These are phyloP conservation scores for Calonectria pseudoturangicola DNA, from an alignment of 2,329 filamentous ascomycete species.

Conservation along the genomic window DNA sequence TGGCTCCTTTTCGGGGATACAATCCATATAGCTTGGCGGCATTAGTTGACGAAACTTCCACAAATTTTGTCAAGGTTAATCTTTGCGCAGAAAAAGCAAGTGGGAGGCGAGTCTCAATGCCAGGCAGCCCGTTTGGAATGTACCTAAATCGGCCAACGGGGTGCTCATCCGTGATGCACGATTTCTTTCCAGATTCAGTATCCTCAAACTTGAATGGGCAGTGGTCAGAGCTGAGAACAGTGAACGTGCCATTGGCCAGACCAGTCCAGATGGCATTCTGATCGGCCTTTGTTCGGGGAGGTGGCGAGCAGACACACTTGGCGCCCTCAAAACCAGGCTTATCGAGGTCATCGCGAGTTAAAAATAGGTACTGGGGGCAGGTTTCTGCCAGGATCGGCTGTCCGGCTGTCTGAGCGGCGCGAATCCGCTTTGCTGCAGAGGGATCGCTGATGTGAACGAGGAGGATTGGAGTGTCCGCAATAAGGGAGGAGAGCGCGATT, in stretches of 20 bases:
- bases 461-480: slow-evolving; percentile 1
- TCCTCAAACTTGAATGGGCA: slow-evolving; percentile 3
- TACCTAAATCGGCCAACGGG: background rate
- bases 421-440: background rate
- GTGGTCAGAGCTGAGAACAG: slow-evolving; percentile 5
- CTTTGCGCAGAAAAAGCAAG: background rate
- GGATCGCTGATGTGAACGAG: slow-evolving; percentile 4
- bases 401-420: background rate
- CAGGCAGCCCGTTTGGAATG: slow-evolving; percentile 3
- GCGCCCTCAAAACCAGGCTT: slow-evolving; percentile 72
- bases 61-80: slow-evolving; percentile 14
- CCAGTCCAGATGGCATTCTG: background rate
- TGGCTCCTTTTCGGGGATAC: slow-evolving; percentile 33
- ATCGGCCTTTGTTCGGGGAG: slow-evolving; percentile 56
- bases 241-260: slow-evolving; percentile 3
- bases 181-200: background rate
- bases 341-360: slow-evolving; percentile 70
- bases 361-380: slow-evolving; percentile 73
- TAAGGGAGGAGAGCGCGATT: background rate
- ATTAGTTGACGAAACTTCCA: slow-evolving; percentile 29
- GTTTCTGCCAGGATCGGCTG: slow-evolving; percentile 56
- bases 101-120: background rate
- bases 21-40: slow-evolving; percentile 34
- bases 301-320: slow-evolving; percentile 73
- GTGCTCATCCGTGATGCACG: background rate